phyloP scores from a whole-genome alignment of 1,284 basidiomycete species.

The Chiua sp. region DNA sequence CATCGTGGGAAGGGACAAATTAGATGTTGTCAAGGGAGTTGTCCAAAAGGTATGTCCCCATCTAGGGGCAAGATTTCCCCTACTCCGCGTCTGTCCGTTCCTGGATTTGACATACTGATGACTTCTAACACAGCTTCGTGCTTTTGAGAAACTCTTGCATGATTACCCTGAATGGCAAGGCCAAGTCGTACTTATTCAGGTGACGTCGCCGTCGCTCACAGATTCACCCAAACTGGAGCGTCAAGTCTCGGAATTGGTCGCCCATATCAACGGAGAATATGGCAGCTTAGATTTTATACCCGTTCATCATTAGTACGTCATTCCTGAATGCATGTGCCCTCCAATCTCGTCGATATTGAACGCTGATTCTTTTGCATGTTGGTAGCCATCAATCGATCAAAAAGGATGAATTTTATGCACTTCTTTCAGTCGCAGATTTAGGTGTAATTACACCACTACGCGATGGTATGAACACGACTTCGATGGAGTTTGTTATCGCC shows the following conservation, averaged over 20 bases:
- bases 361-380: neutral
- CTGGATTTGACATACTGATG: conserved; percentile 9
- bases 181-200: conserved; percentile 86
- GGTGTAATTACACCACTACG: conserved; percentile 96
- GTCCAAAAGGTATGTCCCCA: conserved; percentile 79
- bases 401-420: conserved; percentile 97
- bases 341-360: too few species aligned
- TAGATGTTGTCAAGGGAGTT: conserved; percentile 98
- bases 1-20: conserved; percentile 98
- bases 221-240: conserved; percentile 96
- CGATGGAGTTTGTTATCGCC: conserved; percentile 97
- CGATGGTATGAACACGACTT: conserved; percentile 99
- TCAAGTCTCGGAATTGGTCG: conserved; percentile 93
- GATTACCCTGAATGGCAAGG: conserved; percentile 97
- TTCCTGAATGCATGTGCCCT: neutral
- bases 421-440: conserved; percentile 94
- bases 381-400: conserved; percentile 94
- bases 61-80: neutral
- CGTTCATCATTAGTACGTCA: conserved; percentile 94
- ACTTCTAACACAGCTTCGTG: conserved; percentile 68
- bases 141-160: conserved; percentile 93
- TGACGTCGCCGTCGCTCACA: conserved; percentile 94
- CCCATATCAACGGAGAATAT: conserved; percentile 97
- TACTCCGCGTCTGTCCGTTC: neutral
- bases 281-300: conserved; percentile 96